phyloP scores from a whole-genome alignment of 805 yeast genomes.

The Teunomyces aglyptinius region DNA sequence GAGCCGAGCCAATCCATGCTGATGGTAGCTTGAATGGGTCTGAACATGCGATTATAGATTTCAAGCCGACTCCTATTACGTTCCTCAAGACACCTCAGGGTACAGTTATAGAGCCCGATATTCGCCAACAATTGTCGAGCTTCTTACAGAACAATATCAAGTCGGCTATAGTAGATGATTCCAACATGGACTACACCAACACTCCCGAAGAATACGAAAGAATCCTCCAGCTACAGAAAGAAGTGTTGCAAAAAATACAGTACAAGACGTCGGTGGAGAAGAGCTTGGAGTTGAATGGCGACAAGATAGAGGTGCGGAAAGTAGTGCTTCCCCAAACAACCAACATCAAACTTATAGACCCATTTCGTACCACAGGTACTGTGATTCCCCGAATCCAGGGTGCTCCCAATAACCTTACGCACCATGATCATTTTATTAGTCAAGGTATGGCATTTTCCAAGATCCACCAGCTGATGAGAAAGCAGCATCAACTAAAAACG shows the following conservation, averaged over 20 bases:
- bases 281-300: constrained; percentile 42
- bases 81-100: constrained; percentile 15
- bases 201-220: constrained; percentile 56
- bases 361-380: constrained; percentile 44
- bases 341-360: constrained; percentile 41
- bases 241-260: constrained; percentile 47
- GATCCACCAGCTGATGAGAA: constrained; percentile 63
- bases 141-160: constrained; percentile 30
- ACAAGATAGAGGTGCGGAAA: constrained; percentile 48
- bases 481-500: constrained; percentile 62
- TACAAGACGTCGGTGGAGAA: constrained; percentile 36
- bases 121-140: constrained; percentile 23
- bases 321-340: constrained; percentile 44
- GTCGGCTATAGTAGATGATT: constrained; percentile 39
- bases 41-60: constrained; percentile 23
- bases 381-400: constrained; percentile 46
- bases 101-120: constrained; percentile 22
- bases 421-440: constrained; percentile 68
- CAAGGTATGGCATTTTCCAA: constrained; percentile 76
- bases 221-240: constrained; percentile 52
- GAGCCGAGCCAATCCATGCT: constrained; percentile 24
- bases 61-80: constrained; percentile 27
- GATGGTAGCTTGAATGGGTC: constrained; percentile 15
- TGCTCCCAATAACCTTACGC: constrained; percentile 43
- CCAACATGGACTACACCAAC: constrained; percentile 27